Percentiles rank a stretch among this genome's conserved stretches.
phyloP scores from a whole-genome alignment of 768 basidiomycete species.

The Psilocybe sp. region DNA sequence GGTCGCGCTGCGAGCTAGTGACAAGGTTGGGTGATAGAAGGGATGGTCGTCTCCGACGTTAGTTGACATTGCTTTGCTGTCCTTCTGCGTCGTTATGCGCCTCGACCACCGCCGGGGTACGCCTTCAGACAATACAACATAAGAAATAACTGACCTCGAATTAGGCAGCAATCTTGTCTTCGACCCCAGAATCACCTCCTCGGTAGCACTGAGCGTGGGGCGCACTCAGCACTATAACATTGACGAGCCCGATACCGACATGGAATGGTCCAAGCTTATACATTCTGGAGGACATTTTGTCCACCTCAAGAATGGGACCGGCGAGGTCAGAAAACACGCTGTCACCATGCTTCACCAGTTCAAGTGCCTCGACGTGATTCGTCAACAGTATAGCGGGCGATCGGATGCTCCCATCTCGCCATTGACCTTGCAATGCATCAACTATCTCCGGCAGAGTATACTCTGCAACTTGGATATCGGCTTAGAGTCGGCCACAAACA shows the following conservation, averaged over 20 bases:
- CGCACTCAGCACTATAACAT: slow-evolving; percentile 2
- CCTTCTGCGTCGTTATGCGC: no score
- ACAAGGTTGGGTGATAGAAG: slow-evolving; percentile 4
- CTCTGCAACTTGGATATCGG: slow-evolving; percentile 2
- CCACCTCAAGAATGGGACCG: background rate
- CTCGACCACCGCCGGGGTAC: no score
- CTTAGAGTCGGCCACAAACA: slow-evolving; percentile 1
- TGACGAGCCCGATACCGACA: background rate
- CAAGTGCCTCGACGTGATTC: slow-evolving; percentile 8
- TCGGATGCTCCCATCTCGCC: background rate
- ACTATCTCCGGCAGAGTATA: slow-evolving; percentile 4
- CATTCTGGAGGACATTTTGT: slow-evolving; percentile 6
- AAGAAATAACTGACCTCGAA: background rate
- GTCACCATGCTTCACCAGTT: slow-evolving; percentile 8
- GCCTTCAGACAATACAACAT: background rate
- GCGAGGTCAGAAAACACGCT: slow-evolving; percentile 1
- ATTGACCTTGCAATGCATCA: slow-evolving; percentile 1
- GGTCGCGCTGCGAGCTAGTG: slow-evolving; percentile 3
- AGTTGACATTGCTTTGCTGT: no score
- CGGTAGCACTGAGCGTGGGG: slow-evolving; percentile 3
- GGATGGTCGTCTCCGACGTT: slow-evolving; percentile 7
- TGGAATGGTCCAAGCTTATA: slow-evolving; percentile 2
- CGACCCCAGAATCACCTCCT: background rate
- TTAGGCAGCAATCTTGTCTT: background rate
- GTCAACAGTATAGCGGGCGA: slow-evolving; percentile 1